A percentile compares a stretch with the other conserved stretches of the same genome.
Evolutionary conservation across 2,329 filamentous ascomycete species (phyloP).

Genomic region (Aspergillus amoenus): DNA sequence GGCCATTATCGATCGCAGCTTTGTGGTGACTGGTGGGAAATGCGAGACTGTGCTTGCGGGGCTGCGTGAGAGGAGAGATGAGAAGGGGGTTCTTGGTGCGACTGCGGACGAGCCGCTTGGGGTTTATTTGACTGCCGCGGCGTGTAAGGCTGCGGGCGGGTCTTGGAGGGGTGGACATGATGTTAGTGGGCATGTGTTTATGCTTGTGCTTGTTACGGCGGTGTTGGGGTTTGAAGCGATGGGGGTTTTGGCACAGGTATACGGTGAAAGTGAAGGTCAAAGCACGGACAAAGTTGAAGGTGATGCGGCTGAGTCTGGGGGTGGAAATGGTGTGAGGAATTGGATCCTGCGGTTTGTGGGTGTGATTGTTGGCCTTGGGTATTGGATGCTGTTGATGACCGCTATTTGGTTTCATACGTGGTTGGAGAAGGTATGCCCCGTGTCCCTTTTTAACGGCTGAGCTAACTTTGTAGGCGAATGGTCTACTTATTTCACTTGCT

Average conservation of each 20-base stretch:
- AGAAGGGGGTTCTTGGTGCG: not conserved
- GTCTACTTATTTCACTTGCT: constrained; percentile 48
- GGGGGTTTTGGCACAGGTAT: constrained; percentile 49
- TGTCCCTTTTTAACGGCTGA: constrained; percentile 17
- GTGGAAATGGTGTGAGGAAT: constrained; percentile 52
- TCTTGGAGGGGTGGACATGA: constrained; percentile 92
- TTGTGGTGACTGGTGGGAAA: constrained; percentile 81
- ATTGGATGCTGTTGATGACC: constrained; percentile 99
- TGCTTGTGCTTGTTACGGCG: constrained; percentile 80
- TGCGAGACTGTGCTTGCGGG: constrained; percentile 60
- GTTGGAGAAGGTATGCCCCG: constrained; percentile 79
- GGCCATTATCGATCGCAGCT: constrained; percentile 83
- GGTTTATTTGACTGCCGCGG: constrained; percentile 65
- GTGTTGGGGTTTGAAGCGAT: constrained; percentile 81
- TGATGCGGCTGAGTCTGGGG: not conserved
- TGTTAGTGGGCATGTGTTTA: constrained; percentile 91
- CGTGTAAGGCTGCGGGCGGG: constrained; percentile 80
- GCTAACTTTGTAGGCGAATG: constrained; percentile 45
- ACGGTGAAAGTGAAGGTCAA: constrained; percentile 36
- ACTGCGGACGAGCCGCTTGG: constrained; percentile 34
- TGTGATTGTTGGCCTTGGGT: constrained; percentile 67
- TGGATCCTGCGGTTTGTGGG: constrained; percentile 51
- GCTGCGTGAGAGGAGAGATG: constrained; percentile 29
- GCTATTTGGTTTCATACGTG: constrained; percentile 98
- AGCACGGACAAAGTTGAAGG: constrained; percentile 25